Percentiles rank a stretch among this genome's conserved stretches.
Evolutionary conservation across 2,329 filamentous ascomycete species (phyloP).

Genomic region (Aspergillus sp.): DNA sequence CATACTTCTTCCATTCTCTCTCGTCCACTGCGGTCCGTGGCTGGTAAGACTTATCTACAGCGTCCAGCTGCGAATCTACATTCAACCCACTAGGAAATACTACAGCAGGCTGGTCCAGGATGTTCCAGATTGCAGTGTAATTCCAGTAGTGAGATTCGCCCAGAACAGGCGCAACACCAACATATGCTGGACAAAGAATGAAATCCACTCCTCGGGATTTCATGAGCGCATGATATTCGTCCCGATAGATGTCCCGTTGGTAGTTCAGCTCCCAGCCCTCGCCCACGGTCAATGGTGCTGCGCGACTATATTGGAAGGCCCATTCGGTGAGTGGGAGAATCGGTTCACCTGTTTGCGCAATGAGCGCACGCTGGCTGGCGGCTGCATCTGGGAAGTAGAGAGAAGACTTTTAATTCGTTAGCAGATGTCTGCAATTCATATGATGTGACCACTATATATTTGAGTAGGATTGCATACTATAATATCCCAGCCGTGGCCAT

Average conservation of each 20-base stretch:
- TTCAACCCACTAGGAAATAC: constrained; percentile 30
- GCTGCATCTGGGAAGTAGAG: constrained; percentile 53
- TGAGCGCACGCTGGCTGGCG: constrained; percentile 27
- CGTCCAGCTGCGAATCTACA: constrained; percentile 28
- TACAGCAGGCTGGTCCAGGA: constrained; percentile 30
- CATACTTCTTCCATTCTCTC: constrained; percentile 35
- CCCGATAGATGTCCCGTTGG: constrained; percentile 29
- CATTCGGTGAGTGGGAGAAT: constrained; percentile 47
- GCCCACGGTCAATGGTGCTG: constrained; percentile 23
- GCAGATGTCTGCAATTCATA: neutral
- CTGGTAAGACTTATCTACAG: constrained; percentile 20
- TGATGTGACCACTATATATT: neutral
- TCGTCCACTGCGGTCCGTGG: constrained; percentile 29
- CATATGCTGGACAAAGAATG: constrained; percentile 31
- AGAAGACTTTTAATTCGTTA: constrained; percentile 31
- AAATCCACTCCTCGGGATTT: constrained; percentile 31
- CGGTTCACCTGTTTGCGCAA: constrained; percentile 46
- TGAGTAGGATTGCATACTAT: constrained; percentile 24
- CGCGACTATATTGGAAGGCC: constrained; percentile 28
- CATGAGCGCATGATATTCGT: constrained; percentile 34
- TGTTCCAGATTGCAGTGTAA: constrained; percentile 37
- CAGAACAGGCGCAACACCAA: constrained; percentile 29
- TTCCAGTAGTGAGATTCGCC: constrained; percentile 38
- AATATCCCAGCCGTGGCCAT: constrained; percentile 35
- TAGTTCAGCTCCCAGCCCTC: constrained; percentile 30